Evolutionary conservation across 2,329 filamentous ascomycete species (phyloP).

Genomic region (Cladosporium phlei): DNA sequence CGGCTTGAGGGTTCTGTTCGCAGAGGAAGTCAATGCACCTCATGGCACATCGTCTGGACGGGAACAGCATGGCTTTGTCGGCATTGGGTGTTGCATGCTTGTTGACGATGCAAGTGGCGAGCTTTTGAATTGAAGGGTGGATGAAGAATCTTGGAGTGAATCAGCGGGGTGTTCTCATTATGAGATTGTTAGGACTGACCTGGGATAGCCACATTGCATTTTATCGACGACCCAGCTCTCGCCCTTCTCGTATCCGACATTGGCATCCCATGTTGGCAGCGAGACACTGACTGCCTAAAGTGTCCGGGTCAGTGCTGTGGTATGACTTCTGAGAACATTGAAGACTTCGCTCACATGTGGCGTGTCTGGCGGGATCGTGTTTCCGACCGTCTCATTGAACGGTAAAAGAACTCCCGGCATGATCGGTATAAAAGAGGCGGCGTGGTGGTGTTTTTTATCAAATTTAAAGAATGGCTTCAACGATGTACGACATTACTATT

Average conservation of each 20-base stretch:
- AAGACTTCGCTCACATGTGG: slow-evolving; percentile 59
- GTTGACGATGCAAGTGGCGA: slow-evolving; percentile 63
- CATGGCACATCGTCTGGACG: slow-evolving; percentile 63
- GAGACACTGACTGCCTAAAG: slow-evolving; percentile 88
- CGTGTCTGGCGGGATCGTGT: slow-evolving; percentile 72
- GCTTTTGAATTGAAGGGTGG: slow-evolving; percentile 71
- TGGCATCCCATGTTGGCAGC: slow-evolving; percentile 85
- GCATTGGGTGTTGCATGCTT: slow-evolving; percentile 55
- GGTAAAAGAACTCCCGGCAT: slow-evolving; percentile 24
- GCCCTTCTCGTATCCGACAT: slow-evolving; percentile 91
- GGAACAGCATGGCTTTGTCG: slow-evolving; percentile 76
- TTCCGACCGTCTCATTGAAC: slow-evolving; percentile 47
- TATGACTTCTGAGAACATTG: too few species aligned
- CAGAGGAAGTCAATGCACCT: slow-evolving; percentile 72
- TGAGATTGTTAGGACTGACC: slow-evolving; percentile 43
- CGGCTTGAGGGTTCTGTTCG: slow-evolving; percentile 51
- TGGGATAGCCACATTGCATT: slow-evolving; percentile 87
- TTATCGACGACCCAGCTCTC: slow-evolving; percentile 77
- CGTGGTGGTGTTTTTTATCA: too few species aligned
- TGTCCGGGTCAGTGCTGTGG: slow-evolving; percentile 1
- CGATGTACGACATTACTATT: too few species aligned
- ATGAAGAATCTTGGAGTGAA: slow-evolving; percentile 70
- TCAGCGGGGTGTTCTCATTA: neutral
- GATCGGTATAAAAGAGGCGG: too few species aligned
- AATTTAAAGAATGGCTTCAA: too few species aligned